A percentile compares a stretch with the other conserved stretches of the same genome.
Conservation (phyloP, 768 basidiomycete species). For the Kockovaella imperatae region DNA sequence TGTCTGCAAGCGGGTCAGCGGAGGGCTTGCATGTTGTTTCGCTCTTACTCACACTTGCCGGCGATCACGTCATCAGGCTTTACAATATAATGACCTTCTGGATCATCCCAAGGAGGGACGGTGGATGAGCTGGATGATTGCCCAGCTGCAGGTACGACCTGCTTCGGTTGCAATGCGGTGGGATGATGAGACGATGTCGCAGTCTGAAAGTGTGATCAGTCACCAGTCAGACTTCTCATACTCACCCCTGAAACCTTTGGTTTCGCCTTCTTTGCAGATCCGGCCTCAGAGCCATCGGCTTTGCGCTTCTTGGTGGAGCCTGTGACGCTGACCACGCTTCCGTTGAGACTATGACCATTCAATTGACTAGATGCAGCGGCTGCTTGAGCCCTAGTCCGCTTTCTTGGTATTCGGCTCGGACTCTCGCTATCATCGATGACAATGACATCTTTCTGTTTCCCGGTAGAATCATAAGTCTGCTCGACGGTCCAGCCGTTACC, state of each 20-base stretch:
- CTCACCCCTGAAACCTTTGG: slow-evolving; percentile 9
- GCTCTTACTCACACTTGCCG: slow-evolving; percentile 63
- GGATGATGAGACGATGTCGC: slow-evolving; percentile 14
- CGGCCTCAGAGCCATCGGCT: slow-evolving; percentile 25
- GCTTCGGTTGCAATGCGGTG: slow-evolving; percentile 6
- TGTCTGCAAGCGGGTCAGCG: slow-evolving; percentile 54
- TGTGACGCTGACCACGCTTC: slow-evolving; percentile 7
- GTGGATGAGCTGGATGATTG: slow-evolving; percentile 48
- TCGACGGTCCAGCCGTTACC: slow-evolving; percentile 39
- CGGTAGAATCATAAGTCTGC: slow-evolving; percentile 33
- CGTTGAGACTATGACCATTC: slow-evolving; percentile 9
- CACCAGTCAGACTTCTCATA: background rate
- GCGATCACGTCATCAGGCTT: slow-evolving; percentile 81
- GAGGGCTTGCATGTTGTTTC: background rate
- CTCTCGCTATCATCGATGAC: slow-evolving; percentile 32
- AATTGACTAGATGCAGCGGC: slow-evolving; percentile 21
- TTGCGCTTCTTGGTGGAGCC: slow-evolving; percentile 29
- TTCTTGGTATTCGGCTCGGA: slow-evolving; percentile 20
- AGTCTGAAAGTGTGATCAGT: slow-evolving; percentile 4
- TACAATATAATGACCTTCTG: slow-evolving; percentile 98
- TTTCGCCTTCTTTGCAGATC: slow-evolving; percentile 28
- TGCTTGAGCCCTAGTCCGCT: slow-evolving; percentile 27
- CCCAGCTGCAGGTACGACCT: slow-evolving; percentile 9
- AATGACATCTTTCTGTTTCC: slow-evolving; percentile 33
- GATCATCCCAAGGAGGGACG: slow-evolving; percentile 65